phyloP scores from a whole-genome alignment of 2,329 filamentous ascomycete species.

The Penicillium sp. region DNA sequence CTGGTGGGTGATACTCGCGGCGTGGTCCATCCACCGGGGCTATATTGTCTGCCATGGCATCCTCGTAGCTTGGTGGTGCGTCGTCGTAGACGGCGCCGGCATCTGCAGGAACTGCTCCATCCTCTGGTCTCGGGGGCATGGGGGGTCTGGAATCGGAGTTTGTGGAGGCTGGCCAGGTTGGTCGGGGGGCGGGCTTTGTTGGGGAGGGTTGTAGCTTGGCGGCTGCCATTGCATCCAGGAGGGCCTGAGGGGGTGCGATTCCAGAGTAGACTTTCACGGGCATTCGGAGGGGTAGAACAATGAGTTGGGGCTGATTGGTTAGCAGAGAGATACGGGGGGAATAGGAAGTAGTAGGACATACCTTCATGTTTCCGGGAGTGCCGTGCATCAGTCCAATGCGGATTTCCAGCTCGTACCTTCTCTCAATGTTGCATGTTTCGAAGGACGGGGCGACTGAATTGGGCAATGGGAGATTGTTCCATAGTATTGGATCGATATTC shows the following conservation, averaged over 20 bases:
- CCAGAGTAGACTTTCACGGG: constrained; percentile 84
- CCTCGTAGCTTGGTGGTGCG: constrained; percentile 93
- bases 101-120: constrained; percentile 27
- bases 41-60: constrained; percentile 80
- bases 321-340: neutral
- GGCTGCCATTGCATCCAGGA: constrained; percentile 68
- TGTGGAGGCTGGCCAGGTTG: constrained; percentile 28
- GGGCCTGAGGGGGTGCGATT: constrained; percentile 76
- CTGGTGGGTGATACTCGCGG: constrained; percentile 53
- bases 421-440: constrained; percentile 81
- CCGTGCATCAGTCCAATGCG: constrained; percentile 79
- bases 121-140: constrained; percentile 45
- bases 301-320: constrained; percentile 67
- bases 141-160: constrained; percentile 36
- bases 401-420: constrained; percentile 82
- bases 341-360: constrained; percentile 37
- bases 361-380: constrained; percentile 56
- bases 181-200: constrained; percentile 21
- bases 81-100: constrained; percentile 58
- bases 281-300: constrained; percentile 78
- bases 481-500: constrained; percentile 71
- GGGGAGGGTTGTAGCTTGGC: constrained; percentile 31
- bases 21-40: constrained; percentile 74
- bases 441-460: constrained; percentile 89
- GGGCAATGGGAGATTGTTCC: constrained; percentile 73